Evolutionary conservation across 1,139 yeast species (phyloP).

Genomic region (Barnettozyma hawaiiensis): DNA sequence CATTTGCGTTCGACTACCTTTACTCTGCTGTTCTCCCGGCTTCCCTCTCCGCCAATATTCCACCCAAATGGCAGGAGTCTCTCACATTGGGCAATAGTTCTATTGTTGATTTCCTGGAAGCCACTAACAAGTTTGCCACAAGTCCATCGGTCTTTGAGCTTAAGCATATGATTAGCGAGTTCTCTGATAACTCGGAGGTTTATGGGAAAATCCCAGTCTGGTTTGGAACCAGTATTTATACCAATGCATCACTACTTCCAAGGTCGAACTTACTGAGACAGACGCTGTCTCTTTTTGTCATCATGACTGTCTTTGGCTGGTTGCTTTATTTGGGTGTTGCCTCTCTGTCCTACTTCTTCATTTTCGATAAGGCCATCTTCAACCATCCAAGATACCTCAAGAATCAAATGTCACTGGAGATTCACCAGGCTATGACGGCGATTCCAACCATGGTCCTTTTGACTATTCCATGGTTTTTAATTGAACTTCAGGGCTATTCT

Average conservation of each 20-base stretch:
- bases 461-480: slow-evolving; percentile 84
- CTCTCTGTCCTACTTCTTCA: slow-evolving; percentile 60
- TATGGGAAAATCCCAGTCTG: slow-evolving; percentile 48
- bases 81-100: slow-evolving; percentile 27
- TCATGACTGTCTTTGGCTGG: slow-evolving; percentile 84
- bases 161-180: slow-evolving; percentile 21
- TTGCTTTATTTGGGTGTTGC: slow-evolving; percentile 73
- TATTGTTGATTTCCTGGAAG: slow-evolving; percentile 25
- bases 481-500: slow-evolving; percentile 81
- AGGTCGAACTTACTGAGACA: slow-evolving; percentile 75
- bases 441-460: slow-evolving; percentile 84
- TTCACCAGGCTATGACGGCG: slow-evolving; percentile 68
- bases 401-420: slow-evolving; percentile 83
- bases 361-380: slow-evolving; percentile 83
- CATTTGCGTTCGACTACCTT: slow-evolving; percentile 61
- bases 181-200: slow-evolving; percentile 24
- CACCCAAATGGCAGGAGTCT: slow-evolving; percentile 29
- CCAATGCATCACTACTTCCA: slow-evolving; percentile 57
- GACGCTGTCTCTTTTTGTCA: slow-evolving; percentile 54
- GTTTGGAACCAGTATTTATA: slow-evolving; percentile 45
- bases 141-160: slow-evolving; percentile 9
- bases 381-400: slow-evolving; percentile 94
- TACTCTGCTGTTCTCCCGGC: slow-evolving; percentile 61
- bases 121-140: slow-evolving; percentile 4
- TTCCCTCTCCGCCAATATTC: slow-evolving; percentile 34